Base-by-base conservation (phyloP, 2,329 filamentous ascomycete species). In the Nigrospora osmanthi region DNA sequence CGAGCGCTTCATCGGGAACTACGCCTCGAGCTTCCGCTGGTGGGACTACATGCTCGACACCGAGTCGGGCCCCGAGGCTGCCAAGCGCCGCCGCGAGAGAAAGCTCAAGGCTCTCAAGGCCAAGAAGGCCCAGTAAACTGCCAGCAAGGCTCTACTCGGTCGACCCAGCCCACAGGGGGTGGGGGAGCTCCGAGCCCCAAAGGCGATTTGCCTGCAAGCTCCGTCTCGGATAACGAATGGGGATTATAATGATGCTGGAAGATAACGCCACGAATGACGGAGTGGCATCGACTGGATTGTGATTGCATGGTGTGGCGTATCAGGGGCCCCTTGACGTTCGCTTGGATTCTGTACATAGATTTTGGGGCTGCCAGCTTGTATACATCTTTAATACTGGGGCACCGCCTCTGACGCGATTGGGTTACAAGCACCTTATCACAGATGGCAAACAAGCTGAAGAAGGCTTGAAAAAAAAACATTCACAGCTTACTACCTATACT, bases 1-100 rank as follows among this genome's bases (percentile, higher is more conserved):
- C 71, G 93, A 98, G 75, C 89, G 89, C 64, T 98, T 98, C 71
- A 89, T 98, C 52, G 93, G 93, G 58, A 98, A 98, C 75, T 98
- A 97, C 66, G 76, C 91, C 42, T 95, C 89, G 63, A 95, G 88
- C 75, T 98, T 98, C 81, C 81, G 91, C 67, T 98, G 93, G 93
- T 98, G 93, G 93, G 93, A 98, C 72, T 95, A 86, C 66, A 66
- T 83, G 56, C 77, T 97, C 54, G 90, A 96, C 68, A 98, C 93
- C 50, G 91, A 98, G 76, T 88, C 88, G 52, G 89, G 87, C 43
- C 80, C 87, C 34, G 91, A 94, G 67, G 88, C 91, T 35, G 78
- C 85, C 57, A 90, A 89, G 81, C 79, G 76, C 62, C 83, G 90
- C 61, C 80, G 89, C 48, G 89, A 93, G 67, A 81, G 73, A 67